Conservation (phyloP, 192 early-diverging fungal genomes). For the Rhizophlyctis rosea region DNA sequence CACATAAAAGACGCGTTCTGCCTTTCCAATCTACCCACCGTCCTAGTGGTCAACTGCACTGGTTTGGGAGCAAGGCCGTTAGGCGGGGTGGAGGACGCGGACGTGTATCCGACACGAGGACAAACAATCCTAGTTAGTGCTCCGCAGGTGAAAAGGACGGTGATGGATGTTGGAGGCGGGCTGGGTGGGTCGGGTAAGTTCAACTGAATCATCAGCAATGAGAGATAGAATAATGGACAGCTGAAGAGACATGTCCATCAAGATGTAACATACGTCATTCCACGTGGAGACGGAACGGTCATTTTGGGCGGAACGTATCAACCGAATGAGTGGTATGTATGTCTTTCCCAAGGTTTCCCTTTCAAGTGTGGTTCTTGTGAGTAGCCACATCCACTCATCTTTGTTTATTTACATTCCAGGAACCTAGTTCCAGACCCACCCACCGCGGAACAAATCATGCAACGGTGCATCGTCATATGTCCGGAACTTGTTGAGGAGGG, state of each 20-base stretch:
- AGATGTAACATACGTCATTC: constrained; percentile 77
- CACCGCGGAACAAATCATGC: constrained; percentile 38
- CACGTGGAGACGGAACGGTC: constrained; percentile 70
- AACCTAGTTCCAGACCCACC: constrained; percentile 22
- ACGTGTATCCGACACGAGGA: constrained; percentile 74
- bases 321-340: constrained; percentile 24
- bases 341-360: neutral
- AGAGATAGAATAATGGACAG: too few relatives aligned
- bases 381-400: too few relatives aligned
- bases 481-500: constrained; percentile 51
- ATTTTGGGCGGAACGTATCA: constrained; percentile 72
- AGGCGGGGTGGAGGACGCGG: constrained; percentile 67
- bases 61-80: constrained; percentile 67
- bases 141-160: constrained; percentile 63
- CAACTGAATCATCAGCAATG: too few relatives aligned
- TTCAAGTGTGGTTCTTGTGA: too few relatives aligned
- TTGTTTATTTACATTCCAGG: too few relatives aligned
- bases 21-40: too few relatives aligned
- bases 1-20: constrained; percentile 41
- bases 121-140: constrained; percentile 78
- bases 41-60: constrained; percentile 76
- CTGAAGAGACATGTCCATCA: too few relatives aligned
- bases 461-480: constrained; percentile 40
- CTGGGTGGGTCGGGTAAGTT: neutral
- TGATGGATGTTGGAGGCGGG: constrained; percentile 35